Evolutionary conservation across 1,139 yeast species (phyloP), one percentile per base, ranked within the genome.

Genomic region (Saccharomyces hybrid): DNA sequence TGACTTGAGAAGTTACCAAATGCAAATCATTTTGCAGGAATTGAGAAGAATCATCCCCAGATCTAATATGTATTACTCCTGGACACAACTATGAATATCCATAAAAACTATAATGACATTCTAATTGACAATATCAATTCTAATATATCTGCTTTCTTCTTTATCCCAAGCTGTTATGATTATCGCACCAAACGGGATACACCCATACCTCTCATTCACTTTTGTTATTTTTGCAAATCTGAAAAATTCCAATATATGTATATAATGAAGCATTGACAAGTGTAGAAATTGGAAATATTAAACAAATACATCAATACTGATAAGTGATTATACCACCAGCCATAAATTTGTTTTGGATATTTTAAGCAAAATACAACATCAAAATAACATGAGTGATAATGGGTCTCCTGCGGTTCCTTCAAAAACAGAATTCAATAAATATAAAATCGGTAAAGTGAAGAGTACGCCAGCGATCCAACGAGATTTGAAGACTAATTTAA

Each of bases 371-470:
- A 32, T 1, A 14, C 5, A 16, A 48, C 11, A 14, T 11, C n/a
- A 50, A 34, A 42, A 48, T 32, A 51, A 34, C 27, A 47, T 55
- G 55, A 52, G 50, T 16, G 54, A 50, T 32, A 21, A 27, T 24
- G 38, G 42, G 19, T 11, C 34, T 16, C 50, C 42, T 4, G 50
- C 52, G 38, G 32, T 53, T 24, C 29, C 21, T 21, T 55, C 49
- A 42, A 60, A 52, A 52, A 27, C 60, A 26, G 66, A 62, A 14
- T 61, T 57, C 50, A 69, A 67, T 38, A 38, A 38, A 47, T 69
- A 68, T 52, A 69, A 63, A 54, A 67, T 69, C 51, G 72, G 72
- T 27, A 69, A 68, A 56, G 66, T 69, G 28, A 69, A 63, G 50
- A 69, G 66, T 48, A 66, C 67, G 12, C 69, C 71, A 4, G 57